Evolutionary conservation across 192 early-diverging fungal genomes (phyloP), one percentile per base, ranked within the genome.

Genomic region (Diversispora epigaea): DNA sequence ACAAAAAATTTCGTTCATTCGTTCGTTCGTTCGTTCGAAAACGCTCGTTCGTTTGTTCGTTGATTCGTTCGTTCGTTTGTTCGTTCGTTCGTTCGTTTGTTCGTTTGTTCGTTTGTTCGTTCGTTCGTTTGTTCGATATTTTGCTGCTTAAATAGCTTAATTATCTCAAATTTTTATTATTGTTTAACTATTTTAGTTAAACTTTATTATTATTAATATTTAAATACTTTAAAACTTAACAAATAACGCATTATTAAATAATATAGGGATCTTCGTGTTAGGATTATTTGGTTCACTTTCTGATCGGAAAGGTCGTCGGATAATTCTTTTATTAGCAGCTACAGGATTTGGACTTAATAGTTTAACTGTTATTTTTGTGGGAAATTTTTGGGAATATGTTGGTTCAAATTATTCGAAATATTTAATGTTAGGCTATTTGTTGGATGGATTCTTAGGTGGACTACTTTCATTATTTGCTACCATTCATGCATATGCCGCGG

Each of bases 271-370:
- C 3, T 75, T 75, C 41, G 47, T 65, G 4, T 58, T 75, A 25
- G 73, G 47, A 49, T 39, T 62, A 6, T 19, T 75, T 12, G 73
- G 73, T 14, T 41, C 62, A 11, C 10, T 64, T 39, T 75, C 73
- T 14, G 73, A 75, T 21, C 19, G 46, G 5, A 75, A 54, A 55
- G 73, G 73, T n/a, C 73, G 73, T 49, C 44, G 45, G 3, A 54
- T 65, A 22, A 9, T 8, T 4, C 40, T 75, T 22, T 54, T 75
- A 54, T 49, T 75, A 32, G 4, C 62, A 40, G 7, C n/a, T 25
- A 0, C 4, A 0, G 73, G 73, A 65, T 25, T 4, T 7, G 3
- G 4, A 3, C 7, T 75, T 0, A 55, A 15, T 14, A n/a, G 11
- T 7, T 41, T 50, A 14, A 47, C 7, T 39, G 6, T 65, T 41